Conservation (phyloP, 2,329 filamentous ascomycete species). For the Penicillium glabrum region DNA sequence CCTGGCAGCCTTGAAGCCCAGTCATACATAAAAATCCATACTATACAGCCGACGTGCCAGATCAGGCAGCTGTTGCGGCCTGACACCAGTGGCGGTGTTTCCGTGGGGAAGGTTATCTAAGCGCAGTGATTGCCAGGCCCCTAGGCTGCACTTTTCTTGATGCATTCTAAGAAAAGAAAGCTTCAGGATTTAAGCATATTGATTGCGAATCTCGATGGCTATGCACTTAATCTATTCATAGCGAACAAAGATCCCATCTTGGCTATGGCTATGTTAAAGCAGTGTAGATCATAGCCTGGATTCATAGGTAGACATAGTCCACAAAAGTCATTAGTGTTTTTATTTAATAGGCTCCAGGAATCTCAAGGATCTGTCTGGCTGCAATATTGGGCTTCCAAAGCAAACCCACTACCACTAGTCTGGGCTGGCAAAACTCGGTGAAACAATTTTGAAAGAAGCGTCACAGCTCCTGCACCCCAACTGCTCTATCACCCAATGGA, state of each 20-base stretch:
- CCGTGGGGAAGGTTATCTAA: neutral
- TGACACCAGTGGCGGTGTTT: neutral
- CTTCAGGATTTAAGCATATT: neutral
- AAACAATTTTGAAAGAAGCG: neutral
- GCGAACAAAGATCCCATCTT: neutral
- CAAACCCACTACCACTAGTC: neutral
- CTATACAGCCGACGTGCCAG: neutral
- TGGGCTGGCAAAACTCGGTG: neutral
- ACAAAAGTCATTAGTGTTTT: neutral
- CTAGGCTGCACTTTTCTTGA: neutral
- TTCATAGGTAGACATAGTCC: neutral
- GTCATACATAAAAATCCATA: neutral
- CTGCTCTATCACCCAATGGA: constrained; percentile 33
- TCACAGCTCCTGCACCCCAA: constrained; percentile 9
- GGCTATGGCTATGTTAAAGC: neutral
- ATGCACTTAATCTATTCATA: neutral
- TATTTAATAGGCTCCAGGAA: constrained; percentile 7
- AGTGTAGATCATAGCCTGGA: neutral
- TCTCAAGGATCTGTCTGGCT: neutral
- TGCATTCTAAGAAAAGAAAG: neutral
- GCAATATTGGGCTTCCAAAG: neutral
- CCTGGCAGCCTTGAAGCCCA: neutral
- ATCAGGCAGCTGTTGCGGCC: neutral
- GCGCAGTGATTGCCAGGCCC: neutral
- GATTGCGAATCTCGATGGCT: constrained; percentile 2